phyloP scores from a whole-genome alignment of 352 stramenopile genomes.

The Pythium aquatile region DNA sequence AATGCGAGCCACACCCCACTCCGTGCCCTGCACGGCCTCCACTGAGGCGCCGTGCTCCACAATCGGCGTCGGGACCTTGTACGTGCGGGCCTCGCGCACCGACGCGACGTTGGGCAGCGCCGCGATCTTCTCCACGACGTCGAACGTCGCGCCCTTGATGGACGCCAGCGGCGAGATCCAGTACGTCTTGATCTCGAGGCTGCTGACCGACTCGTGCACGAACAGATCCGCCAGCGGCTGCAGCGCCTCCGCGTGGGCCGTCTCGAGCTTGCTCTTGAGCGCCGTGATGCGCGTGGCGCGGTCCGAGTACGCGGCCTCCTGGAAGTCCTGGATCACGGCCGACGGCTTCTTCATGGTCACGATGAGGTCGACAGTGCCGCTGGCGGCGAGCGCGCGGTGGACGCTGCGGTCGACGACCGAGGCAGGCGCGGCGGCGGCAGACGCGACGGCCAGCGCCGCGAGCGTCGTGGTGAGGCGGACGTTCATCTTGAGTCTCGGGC shows the following conservation, averaged over 20 bases:
- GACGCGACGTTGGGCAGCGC: constrained; percentile 15
- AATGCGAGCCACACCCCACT: constrained; percentile 24
- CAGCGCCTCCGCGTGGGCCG: not conserved
- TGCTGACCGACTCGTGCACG: constrained; percentile 11
- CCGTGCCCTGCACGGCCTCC: not conserved
- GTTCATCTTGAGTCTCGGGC: constrained; percentile 4
- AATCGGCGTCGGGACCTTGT: constrained; percentile 9
- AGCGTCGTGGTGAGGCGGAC: constrained; percentile 10
- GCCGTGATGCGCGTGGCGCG: constrained; percentile 18
- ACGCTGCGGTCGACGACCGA: constrained; percentile 16
- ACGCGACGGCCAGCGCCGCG: constrained; percentile 9
- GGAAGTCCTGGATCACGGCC: constrained; percentile 10
- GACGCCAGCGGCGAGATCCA: constrained; percentile 32
- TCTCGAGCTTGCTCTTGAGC: constrained; percentile 23
- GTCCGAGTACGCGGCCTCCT: constrained; percentile 15
- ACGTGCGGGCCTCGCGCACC: constrained; percentile 16
- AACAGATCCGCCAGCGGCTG: constrained; percentile 15
- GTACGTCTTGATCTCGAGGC: constrained; percentile 18
- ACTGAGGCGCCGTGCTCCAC: not conserved
- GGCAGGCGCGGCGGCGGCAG: not conserved
- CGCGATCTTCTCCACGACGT: constrained; percentile 25
- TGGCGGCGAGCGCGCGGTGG: constrained; percentile 9
- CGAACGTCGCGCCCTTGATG: constrained; percentile 26
- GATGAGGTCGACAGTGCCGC: constrained; percentile 13
- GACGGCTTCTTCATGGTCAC: constrained; percentile 8